A percentile compares a stretch with the other conserved stretches of the same genome.
Evolutionary conservation across 2,329 filamentous ascomycete genomes (phyloP).

Genomic region (Madurella fahalii): DNA sequence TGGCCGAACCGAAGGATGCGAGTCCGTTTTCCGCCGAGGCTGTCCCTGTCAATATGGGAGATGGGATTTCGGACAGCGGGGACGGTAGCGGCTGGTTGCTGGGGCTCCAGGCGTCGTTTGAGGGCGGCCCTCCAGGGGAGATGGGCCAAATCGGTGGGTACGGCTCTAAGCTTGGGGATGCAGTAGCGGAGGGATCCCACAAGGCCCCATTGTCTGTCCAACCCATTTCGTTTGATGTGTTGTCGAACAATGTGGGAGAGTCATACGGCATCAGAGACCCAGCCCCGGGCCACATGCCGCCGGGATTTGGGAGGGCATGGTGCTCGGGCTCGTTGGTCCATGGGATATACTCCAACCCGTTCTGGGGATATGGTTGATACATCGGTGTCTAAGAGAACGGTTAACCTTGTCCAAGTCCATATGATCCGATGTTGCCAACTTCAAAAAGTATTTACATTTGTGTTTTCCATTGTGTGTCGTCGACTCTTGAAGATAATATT

Average conservation of each 20-base stretch:
- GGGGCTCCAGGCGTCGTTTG: constrained; percentile 8
- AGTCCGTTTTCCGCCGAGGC: background rate
- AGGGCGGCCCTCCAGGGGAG: background rate
- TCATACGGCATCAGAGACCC: background rate
- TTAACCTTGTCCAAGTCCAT: background rate
- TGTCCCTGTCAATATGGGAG: background rate
- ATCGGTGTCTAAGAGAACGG: background rate
- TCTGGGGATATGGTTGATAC: constrained; percentile 4
- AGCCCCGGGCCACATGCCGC: background rate
- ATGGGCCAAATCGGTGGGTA: constrained; percentile 1
- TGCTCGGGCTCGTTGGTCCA: background rate
- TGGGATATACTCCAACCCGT: background rate
- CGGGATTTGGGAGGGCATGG: background rate
- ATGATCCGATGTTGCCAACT: background rate
- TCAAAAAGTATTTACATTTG: background rate
- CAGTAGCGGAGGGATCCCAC: background rate
- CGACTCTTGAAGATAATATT: no score
- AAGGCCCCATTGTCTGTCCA: background rate
- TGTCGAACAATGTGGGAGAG: background rate
- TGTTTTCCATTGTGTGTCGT: no score
- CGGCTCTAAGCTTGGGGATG: background rate
- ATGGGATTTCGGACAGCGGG: constrained; percentile 11
- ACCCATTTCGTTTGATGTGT: background rate
- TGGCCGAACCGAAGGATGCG: background rate
- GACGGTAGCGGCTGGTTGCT: constrained; percentile 10